Percentiles rank a stretch among this genome's conserved stretches.
Conservation (phyloP, 768 basidiomycete species). For the Pleurotus sapidus region DNA sequence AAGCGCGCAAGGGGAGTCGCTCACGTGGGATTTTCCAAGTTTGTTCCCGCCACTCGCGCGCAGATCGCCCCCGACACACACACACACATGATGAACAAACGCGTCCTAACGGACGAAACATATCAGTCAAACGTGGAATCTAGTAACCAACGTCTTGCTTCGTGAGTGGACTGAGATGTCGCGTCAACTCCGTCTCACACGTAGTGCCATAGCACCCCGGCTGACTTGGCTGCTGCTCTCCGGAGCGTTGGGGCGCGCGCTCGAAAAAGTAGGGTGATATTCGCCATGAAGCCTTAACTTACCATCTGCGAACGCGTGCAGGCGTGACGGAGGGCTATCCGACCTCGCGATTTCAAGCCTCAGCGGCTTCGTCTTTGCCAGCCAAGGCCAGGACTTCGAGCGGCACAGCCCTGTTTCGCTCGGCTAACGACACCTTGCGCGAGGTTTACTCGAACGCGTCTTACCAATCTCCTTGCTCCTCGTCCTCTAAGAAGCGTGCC, state of each 20-base stretch:
- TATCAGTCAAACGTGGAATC: background rate
- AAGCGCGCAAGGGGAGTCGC: background rate
- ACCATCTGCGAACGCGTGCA: conserved; percentile 23
- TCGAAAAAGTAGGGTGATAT: conserved; percentile 49
- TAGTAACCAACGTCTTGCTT: conserved; percentile 3
- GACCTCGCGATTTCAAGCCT: conserved; percentile 18
- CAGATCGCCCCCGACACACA: background rate
- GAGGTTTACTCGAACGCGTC: conserved; percentile 33
- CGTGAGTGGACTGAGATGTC: background rate
- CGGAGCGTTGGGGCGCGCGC: conserved; percentile 56
- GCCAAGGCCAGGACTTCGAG: conserved; percentile 26
- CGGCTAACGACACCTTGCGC: conserved; percentile 55
- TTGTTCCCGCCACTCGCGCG: background rate
- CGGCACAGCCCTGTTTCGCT: conserved; percentile 41
- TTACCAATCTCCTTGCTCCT: conserved; percentile 7
- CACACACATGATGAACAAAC: conserved; percentile 22
- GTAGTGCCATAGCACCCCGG: conserved; percentile 31
- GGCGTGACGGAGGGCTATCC: conserved; percentile 63
- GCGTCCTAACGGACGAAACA: conserved; percentile 22
- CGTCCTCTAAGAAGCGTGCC: conserved; percentile 32
- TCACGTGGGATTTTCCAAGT: conserved; percentile 3
- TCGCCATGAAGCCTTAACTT: conserved; percentile 24
- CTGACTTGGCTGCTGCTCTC: conserved; percentile 52
- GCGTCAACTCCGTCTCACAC: conserved; percentile 10
- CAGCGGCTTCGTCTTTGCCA: conserved; percentile 34